Conservation (phyloP, 108 stramenopile genomes). For the Skeletonema grethae region DNA sequence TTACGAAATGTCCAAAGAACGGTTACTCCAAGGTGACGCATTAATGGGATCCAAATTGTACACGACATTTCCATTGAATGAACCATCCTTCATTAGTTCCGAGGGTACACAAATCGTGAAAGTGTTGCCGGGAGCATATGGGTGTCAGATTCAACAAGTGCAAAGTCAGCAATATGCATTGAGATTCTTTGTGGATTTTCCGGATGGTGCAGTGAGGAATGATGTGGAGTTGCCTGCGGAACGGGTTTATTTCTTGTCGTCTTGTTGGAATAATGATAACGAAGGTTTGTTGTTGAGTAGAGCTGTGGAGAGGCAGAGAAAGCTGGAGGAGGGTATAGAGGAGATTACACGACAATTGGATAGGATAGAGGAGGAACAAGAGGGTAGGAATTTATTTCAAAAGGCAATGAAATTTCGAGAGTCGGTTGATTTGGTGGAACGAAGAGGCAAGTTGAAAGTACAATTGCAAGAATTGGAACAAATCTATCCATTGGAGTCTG, state of each 20-base stretch:
- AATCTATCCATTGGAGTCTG: slow-evolving; percentile 20
- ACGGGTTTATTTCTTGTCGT: slow-evolving; percentile 30
- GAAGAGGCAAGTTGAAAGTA: slow-evolving; percentile 4
- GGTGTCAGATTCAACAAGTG: slow-evolving; percentile 12
- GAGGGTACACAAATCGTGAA: slow-evolving; percentile 20
- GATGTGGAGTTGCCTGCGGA: slow-evolving; percentile 35
- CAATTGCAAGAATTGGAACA: slow-evolving; percentile 38
- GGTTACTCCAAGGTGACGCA: slow-evolving; percentile 6
- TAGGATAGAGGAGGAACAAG: background rate
- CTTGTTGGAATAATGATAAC: slow-evolving; percentile 7
- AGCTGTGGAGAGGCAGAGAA: slow-evolving; percentile 1
- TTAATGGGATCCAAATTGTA: background rate
- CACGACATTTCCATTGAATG: slow-evolving; percentile 30
- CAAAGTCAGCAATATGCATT: slow-evolving; percentile 34
- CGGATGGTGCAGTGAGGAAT: slow-evolving; percentile 27
- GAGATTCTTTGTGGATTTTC: slow-evolving; percentile 41
- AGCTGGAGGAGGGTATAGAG: background rate
- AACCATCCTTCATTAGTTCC: slow-evolving; percentile 25
- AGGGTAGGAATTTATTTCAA: slow-evolving; percentile 8
- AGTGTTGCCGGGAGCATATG: slow-evolving; percentile 27
- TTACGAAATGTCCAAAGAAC: slow-evolving; percentile 36
- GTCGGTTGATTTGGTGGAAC: slow-evolving; percentile 24
- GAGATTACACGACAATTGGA: slow-evolving; percentile 15
- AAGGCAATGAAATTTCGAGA: slow-evolving; percentile 27
- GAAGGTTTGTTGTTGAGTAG: background rate